Base-by-base conservation (phyloP, 106 monocot genomes). In the Iris macrosiphon region DNA sequence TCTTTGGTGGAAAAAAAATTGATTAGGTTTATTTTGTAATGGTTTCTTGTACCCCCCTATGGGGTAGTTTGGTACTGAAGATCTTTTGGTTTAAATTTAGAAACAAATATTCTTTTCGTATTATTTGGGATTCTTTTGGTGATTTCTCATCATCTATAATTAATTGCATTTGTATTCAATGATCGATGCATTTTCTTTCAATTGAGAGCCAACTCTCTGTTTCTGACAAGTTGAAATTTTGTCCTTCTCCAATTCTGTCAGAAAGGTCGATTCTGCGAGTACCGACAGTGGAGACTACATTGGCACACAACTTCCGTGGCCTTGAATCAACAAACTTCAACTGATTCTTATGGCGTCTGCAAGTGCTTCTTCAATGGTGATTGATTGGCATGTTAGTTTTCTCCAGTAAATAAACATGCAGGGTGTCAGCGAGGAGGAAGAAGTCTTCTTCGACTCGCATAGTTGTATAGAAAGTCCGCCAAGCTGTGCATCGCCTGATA, bases 401-500 rank as follows among this genome's bases (percentile, higher is more conserved):
- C 27, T 39, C n/a, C 40, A 38, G 40, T 40, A 26, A 26, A 57
- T 26, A 62, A 73, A 50, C 64, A 88, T 83, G 83, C 73, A 52
- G 59, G 73, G 46, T 40, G 50, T 40, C 29, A 11, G 60, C 52
- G 67, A 20, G 15, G 73, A 72, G 34, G 82, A 52, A 50, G 69
- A 72, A 40, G 57, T 76, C 31, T 83, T 83, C 73, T 64, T 67
- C 43, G 88, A 89, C 29, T 59, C 83, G 10, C 29, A 55, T 25
- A 41, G 14, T 52, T 76, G 70, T 10, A 13, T 72, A 18, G 72
- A 60, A 45, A 79, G 72, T 43, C 31, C 57, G 27, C 40, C 38
- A 26, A 15, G 17, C 15, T 25, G 26, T 27, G n/a, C 28, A 31
- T 55, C 71, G 11, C 55, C 60, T 6, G 45, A 26, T 43, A 59